Base-by-base conservation (phyloP, 192 early-diverging fungal species). In the Allomyces arbusculus region DNA sequence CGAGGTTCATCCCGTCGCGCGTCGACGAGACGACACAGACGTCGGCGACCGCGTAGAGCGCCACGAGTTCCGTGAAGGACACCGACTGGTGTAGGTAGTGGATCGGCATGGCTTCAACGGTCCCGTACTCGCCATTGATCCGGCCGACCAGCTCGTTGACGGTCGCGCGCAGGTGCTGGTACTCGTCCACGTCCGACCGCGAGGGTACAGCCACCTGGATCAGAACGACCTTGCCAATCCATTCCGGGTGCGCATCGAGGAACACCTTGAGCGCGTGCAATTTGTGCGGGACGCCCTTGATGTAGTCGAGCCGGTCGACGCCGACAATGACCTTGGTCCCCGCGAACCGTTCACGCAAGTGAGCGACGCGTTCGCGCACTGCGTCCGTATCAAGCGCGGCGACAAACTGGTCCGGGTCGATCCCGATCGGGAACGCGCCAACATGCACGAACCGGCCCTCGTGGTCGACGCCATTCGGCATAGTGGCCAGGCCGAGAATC, bases 281-380 rank as follows among this genome's bases (percentile, higher is more conserved):
- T 78, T 99, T 99, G 70, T 98, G 97, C 28, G 97, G 97, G 23
- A 99, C 91, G 62, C 95, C 97, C 79, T 99, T 99, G 79, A 99
- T 99, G 73, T 99, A 99, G 76, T 99, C 97, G 55, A 99, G 79
- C 43, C 97, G 83, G 71, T 99, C 97, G 1, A 99, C 94, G 19
- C 97, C 95, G 1, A 98, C 89, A 73, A 99, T 88, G 10, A 99
- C 75, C 71, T 90, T 89, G 43, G 82, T 82, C 20, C 87, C 92
- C 62, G 82, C 80, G 70, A 98, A 99, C 69, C 86, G 85, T 61
- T 82, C 80, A 70, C 89, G 80, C n/a, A 98, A 74, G 63, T 80
- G 75, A 14, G 78, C 74, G 69, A 99, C 95, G 26, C 95, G 82
- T 40, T 77, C 58, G 67, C 80, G 73, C 69, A 98, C 87, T 3